These are phyloP conservation scores for Pythium phragmiticola DNA, from an alignment of 352 stramenopile species.

Conservation along the genomic window DNA sequence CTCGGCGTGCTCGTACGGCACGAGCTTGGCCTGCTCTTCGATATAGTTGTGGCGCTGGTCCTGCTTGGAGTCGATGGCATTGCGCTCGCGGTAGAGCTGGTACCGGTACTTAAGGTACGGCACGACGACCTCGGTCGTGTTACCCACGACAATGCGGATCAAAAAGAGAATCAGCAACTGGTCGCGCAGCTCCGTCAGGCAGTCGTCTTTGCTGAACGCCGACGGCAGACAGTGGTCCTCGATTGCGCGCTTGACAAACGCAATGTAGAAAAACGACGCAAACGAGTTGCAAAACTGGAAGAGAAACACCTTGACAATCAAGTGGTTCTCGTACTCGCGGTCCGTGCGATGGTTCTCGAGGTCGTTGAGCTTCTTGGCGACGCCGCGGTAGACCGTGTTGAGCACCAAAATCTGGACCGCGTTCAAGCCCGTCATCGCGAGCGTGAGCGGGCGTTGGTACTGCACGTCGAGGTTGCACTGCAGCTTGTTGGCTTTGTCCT, in stretches of 20 bases:
- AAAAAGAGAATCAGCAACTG: conserved; percentile 92
- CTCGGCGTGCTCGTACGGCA: conserved; percentile 80
- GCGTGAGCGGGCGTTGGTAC: conserved; percentile 45
- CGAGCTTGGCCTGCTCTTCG: conserved; percentile 79
- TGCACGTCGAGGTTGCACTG: conserved; percentile 30
- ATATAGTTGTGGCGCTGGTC: conserved; percentile 71
- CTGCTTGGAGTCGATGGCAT: conserved; percentile 19
- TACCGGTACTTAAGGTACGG: conserved; percentile 81
- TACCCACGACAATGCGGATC: conserved; percentile 91
- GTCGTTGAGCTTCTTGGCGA: conserved; percentile 94
- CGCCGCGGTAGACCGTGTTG: conserved; percentile 89
- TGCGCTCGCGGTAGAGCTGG: conserved; percentile 54
- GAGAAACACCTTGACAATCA: conserved; percentile 98
- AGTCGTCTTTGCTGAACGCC: conserved; percentile 55
- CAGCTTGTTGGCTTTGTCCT: conserved; percentile 33
- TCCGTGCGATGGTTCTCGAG: conserved; percentile 93
- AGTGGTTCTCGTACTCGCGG: conserved; percentile 84
- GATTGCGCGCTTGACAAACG: conserved; percentile 54
- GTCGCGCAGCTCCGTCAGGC: conserved; percentile 88
- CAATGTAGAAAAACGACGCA: conserved; percentile 96
- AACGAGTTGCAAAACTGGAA: conserved; percentile 99
- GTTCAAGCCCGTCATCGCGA: conserved; percentile 60
- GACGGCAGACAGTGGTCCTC: conserved; percentile 64
- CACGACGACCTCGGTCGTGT: conserved; percentile 87
- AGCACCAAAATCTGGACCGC: conserved; percentile 93